Percentiles rank a stretch among this genome's conserved stretches.
These are phyloP conservation scores for Pythium folliculosum DNA, from an alignment of 352 stramenopile species.

Conservation along the genomic window DNA sequence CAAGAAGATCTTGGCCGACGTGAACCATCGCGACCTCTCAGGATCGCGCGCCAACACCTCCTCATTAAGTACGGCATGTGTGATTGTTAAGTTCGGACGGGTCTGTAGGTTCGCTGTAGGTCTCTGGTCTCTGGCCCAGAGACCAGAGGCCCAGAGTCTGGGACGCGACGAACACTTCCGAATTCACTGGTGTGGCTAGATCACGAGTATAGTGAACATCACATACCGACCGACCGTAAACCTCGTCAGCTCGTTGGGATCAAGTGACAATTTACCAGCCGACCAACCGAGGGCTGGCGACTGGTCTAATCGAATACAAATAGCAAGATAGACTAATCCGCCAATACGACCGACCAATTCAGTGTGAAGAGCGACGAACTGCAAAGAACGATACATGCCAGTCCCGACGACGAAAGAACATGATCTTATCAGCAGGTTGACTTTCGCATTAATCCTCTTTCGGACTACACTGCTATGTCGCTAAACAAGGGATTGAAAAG, in stretches of 20 bases:
- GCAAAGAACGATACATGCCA: constrained; percentile 21
- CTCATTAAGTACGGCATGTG: not conserved
- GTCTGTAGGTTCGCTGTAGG: not conserved
- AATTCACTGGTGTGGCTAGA: constrained; percentile 23
- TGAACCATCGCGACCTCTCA: constrained; percentile 26
- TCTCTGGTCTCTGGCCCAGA: not conserved
- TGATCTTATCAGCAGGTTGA: constrained; percentile 21
- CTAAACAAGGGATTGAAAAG: not conserved
- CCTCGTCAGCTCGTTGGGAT: constrained; percentile 21
- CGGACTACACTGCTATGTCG: not conserved
- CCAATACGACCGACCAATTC: constrained; percentile 22
- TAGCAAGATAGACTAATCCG: not conserved
- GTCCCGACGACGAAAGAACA: constrained; percentile 1
- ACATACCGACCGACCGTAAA: constrained; percentile 52
- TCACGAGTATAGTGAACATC: constrained; percentile 32
- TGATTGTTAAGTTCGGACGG: constrained; percentile 10
- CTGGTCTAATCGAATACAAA: constrained; percentile 23
- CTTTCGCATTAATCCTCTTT: not conserved
- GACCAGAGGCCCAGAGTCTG: no score
- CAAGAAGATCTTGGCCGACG: no score
- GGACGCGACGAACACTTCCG: constrained; percentile 28
- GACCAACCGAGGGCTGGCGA: not conserved
- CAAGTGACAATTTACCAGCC: constrained; percentile 20
- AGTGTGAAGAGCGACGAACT: constrained; percentile 22
- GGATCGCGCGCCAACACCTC: not conserved